Evolutionary conservation across 768 basidiomycete species (phyloP).

Genomic region (Collybia nuda): DNA sequence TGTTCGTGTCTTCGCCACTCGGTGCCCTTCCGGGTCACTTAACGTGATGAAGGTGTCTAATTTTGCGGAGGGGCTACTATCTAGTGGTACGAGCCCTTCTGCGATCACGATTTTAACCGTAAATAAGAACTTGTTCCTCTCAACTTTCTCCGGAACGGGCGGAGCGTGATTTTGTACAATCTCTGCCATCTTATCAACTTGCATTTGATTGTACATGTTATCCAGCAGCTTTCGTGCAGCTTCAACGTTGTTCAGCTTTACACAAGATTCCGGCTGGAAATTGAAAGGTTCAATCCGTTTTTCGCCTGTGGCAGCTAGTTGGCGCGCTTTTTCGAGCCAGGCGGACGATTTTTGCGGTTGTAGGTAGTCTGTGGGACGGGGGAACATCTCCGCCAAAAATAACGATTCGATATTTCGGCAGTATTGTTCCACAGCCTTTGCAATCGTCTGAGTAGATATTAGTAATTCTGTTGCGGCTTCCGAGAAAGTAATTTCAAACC

Average conservation of each 20-base stretch:
- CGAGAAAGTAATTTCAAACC: constrained; percentile 37
- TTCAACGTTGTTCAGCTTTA: constrained; percentile 97
- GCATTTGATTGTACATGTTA: constrained; percentile 89
- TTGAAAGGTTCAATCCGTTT: constrained; percentile 95
- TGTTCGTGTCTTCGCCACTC: constrained; percentile 92
- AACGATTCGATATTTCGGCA: constrained; percentile 83
- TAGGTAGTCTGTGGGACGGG: constrained; percentile 72
- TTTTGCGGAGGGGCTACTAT: constrained; percentile 73
- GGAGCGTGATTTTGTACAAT: constrained; percentile 57
- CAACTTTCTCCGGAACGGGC: constrained; percentile 70
- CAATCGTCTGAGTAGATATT: constrained; percentile 64
- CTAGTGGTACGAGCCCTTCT: constrained; percentile 79
- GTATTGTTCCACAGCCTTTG: constrained; percentile 90
- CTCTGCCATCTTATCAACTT: constrained; percentile 83
- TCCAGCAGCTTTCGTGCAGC: constrained; percentile 89
- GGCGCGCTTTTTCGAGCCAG: constrained; percentile 84
- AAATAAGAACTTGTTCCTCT: constrained; percentile 76
- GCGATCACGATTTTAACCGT: constrained; percentile 92
- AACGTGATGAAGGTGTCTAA: constrained; percentile 93
- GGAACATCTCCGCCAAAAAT: constrained; percentile 96
- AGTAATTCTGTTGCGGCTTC: background rate
- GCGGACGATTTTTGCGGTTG: constrained; percentile 86
- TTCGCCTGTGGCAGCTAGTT: constrained; percentile 74
- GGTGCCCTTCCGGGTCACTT: constrained; percentile 87
- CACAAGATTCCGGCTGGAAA: constrained; percentile 90